Base-by-base conservation (phyloP, 2,329 filamentous ascomycete genomes). In the Penicillium sp. region DNA sequence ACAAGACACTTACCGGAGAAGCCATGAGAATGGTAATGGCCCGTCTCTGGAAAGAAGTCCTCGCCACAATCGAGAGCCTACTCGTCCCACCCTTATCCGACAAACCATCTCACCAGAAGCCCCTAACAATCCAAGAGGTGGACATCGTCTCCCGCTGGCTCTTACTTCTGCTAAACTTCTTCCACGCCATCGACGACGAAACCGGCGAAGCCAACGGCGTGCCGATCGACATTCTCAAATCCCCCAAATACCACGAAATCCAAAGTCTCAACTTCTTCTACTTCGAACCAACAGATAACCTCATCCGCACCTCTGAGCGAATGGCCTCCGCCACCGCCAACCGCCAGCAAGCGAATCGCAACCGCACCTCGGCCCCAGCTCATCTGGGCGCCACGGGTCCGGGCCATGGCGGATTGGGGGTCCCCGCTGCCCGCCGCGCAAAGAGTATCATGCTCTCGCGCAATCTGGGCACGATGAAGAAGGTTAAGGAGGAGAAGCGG, bases 1-100 rank as follows among this genome's bases (percentile, higher is more conserved):
- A 97, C 77, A 87, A 94, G 73, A 97, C 93, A 0, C 80, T 99
- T 52, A 97, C 94, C 1, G 89, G 92, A 54, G 88, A 91, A 53
- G 95, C 94, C n/a, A 97, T 99, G 93, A 87, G 92, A 65, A 92
- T 94, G 71, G 94, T 99, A 65, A 99, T 99, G 94, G 95, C 92
- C 19, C 87, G 94, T 40, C 78, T 99, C 5, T 99, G 94, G 94
- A 99, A 99, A 75, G 94, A 99, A 73, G 92, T 96, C 0, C 81
- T 99, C 14, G 87, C 92, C 64, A 95, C 93, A 1, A 89, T 97
- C 60, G 94, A 99, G 75, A 84, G 85, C 33, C 81, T 99, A 16
- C 83, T 99, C 34, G 93, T 99, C 3, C 94, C 94, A 16, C 94
- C 94, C 7, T 79, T 99, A 9, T 97, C 92, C 6, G 94, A 99